These are phyloP conservation scores for Puccinia coronata DNA, from an alignment of 1,284 basidiomycete species.

Conservation along the genomic window DNA sequence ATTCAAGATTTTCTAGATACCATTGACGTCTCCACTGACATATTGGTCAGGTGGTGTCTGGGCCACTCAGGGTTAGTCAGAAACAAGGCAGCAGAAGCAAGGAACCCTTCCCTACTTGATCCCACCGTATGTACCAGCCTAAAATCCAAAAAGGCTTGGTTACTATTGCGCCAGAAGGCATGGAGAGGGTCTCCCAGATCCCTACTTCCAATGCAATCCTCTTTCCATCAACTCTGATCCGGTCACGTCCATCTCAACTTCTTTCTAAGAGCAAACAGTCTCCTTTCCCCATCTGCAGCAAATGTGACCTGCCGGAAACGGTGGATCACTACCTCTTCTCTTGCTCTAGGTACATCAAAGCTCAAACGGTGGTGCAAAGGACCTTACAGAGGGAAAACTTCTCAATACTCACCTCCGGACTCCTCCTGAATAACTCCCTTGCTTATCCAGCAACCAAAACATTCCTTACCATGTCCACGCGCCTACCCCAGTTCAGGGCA, in stretches of 20 bases:
- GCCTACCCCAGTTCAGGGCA: too few species aligned
- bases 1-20: not conserved
- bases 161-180: too few species aligned
- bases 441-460: too few species aligned
- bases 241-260: not conserved
- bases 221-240: conserved; percentile 11
- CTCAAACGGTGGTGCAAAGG: not conserved
- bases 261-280: not conserved
- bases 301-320: not conserved
- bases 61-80: not conserved
- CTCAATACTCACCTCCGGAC: not conserved
- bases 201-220: not conserved
- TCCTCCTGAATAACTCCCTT: not conserved
- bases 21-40: too few species aligned
- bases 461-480: too few species aligned
- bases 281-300: not conserved
- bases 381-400: not conserved
- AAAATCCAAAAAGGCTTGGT: too few species aligned
- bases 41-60: not conserved
- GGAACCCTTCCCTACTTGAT: too few species aligned
- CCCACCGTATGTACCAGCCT: too few species aligned
- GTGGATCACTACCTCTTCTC: not conserved
- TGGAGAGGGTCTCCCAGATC: too few species aligned
- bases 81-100: too few species aligned
- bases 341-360: not conserved